Evolutionary conservation across 2,329 filamentous ascomycete genomes (phyloP), one percentile per base, ranked within the genome.

Genomic region (Spiromastix sp.): DNA sequence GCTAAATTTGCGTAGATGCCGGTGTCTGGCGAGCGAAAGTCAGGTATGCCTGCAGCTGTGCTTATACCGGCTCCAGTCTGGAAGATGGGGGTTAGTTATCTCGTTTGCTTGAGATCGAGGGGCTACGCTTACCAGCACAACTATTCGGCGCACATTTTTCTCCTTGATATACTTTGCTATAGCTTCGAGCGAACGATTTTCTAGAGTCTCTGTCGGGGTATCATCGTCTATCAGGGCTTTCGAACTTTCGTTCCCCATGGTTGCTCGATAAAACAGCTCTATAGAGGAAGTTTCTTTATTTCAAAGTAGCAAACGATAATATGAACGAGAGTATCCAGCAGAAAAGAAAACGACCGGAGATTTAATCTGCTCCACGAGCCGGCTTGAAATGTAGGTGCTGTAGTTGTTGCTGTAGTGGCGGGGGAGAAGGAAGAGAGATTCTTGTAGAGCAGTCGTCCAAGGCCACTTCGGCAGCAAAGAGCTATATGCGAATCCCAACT

Each of bases 1-100:
- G 82, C 81, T 19, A 98, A 77, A 52, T 96, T 96, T 49, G 85
- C 80, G 59, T 98, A 98, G 8, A 98, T 73, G 3, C 91, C 91
- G 0, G 89, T 96, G 39, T 85, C 81, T 42, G 89, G 87, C 2
- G 86, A 93, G 44, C 91, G 74, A 58, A 96, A 98, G 61, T 98
- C 91, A 42, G 91, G 91, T 43, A 98, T 89, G 61, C 66, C 63
- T 2, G 62, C 64, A n/a, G 65, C 68, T 4, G 56, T 60, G 40
- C 51, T 66, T 47, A 95, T 93, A 31, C 89, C 89, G 9, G 89
- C 87, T 39, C 89, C 89, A 2, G 83, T 86, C 71, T 72, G n/a
- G n/a, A 38, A 15, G 32, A 24, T 16, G 18, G 5, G 22, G 24
- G 41, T 30, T 27, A 32, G 31, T 30, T 5, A 7, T 16, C 10